phyloP scores from a whole-genome alignment of 1,284 basidiomycete species.

The Chalciporus sp. region DNA sequence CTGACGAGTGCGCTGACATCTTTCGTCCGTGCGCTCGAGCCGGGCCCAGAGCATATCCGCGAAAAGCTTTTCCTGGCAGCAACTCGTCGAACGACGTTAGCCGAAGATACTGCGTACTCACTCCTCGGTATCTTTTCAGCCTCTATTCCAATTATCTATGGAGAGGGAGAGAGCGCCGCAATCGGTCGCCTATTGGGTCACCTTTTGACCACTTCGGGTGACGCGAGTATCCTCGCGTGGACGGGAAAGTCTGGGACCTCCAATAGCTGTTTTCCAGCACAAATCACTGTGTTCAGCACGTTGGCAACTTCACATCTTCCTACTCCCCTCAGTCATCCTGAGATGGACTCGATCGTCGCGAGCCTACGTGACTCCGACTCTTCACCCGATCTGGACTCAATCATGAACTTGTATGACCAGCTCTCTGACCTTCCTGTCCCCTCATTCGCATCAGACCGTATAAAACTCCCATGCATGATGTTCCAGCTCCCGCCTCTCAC shows the following conservation, averaged over 20 bases:
- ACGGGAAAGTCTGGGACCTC: not conserved
- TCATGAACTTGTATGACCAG: not conserved
- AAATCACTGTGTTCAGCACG: not conserved
- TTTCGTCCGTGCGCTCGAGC: not conserved
- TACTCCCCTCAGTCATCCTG: not conserved
- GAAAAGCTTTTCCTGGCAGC: slow-evolving; percentile 3
- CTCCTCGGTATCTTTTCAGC: not conserved
- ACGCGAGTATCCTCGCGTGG: slow-evolving; percentile 10
- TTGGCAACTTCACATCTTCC: slow-evolving; percentile 1
- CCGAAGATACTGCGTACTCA: slow-evolving; percentile 1
- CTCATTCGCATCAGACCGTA: not conserved
- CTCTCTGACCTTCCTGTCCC: not conserved
- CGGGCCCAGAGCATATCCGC: not conserved
- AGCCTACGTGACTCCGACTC: not conserved
- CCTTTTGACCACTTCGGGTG: not conserved
- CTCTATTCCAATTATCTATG: not conserved
- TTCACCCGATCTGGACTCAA: not conserved
- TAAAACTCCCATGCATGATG: slow-evolving; percentile 8
- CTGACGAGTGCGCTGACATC: not conserved
- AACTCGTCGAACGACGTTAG: not conserved
- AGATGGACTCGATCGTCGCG: not conserved
- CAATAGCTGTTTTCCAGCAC: slow-evolving; percentile 12
- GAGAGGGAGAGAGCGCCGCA: slow-evolving; percentile 7
- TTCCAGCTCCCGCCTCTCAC: slow-evolving; percentile 4
- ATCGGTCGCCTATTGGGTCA: too few relatives aligned